A percentile compares a stretch with the other conserved stretches of the same genome.
Conservation (phyloP, 2,329 filamentous ascomycete species). For the Exophiala xenobiotica region DNA sequence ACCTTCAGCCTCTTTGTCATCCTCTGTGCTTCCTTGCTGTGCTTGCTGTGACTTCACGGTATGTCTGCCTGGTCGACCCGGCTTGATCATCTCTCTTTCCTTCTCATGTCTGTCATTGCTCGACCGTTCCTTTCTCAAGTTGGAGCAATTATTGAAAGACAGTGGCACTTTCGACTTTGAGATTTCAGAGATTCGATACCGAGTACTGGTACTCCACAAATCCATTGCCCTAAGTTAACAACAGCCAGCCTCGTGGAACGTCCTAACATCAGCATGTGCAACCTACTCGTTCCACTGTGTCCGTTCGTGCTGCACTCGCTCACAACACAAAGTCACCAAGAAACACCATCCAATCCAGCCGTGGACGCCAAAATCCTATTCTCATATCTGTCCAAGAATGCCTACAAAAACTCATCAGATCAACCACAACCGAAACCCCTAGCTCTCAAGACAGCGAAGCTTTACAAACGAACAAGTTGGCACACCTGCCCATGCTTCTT, state of each 20-base stretch:
- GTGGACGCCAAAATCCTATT: conserved; percentile 19
- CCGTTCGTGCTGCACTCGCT: conserved; percentile 20
- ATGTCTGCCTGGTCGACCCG: neutral
- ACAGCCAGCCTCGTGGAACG: neutral
- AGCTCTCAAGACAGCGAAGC: conserved; percentile 8
- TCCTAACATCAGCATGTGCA: conserved; percentile 17
- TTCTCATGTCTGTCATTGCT: no score
- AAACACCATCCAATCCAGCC: neutral
- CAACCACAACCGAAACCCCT: conserved; percentile 6
- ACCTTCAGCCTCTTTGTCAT: conserved; percentile 1
- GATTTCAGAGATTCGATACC: no score
- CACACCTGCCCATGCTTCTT: conserved; percentile 23
- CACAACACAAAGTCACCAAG: neutral
- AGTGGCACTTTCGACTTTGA: no score
- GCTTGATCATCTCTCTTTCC: no score
- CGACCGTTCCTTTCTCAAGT: no score
- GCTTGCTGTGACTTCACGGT: no score
- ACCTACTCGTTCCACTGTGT: conserved; percentile 17
- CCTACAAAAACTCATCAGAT: conserved; percentile 8
- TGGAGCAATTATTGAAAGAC: no score
- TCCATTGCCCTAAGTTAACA: no score
- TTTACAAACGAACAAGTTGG: conserved; percentile 20
- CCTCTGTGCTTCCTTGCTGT: neutral
- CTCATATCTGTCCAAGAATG: conserved; percentile 16
- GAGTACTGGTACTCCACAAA: no score